These are phyloP conservation scores for Pseudozyma flocculosa DNA, from an alignment of 1,284 basidiomycete species.

Conservation along the genomic window DNA sequence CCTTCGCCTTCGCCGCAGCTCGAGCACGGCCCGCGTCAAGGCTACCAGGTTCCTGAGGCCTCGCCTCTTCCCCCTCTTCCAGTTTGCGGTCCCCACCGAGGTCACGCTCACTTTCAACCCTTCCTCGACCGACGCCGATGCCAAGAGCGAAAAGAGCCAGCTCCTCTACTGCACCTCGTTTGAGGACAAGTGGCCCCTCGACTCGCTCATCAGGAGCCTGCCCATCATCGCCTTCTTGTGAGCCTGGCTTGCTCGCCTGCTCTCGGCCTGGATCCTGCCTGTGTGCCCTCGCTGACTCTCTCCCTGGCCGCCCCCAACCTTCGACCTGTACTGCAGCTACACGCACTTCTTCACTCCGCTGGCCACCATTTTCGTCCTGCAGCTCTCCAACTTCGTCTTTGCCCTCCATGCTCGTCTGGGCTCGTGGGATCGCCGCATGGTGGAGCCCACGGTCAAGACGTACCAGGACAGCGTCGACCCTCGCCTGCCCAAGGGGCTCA, in stretches of 20 bases:
- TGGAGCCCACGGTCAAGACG: constrained; percentile 4
- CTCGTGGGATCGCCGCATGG: constrained; percentile 12
- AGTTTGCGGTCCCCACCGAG: constrained; percentile 29
- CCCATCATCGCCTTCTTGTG: constrained; percentile 18
- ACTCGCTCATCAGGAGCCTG: constrained; percentile 10
- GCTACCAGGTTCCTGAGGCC: constrained; percentile 30
- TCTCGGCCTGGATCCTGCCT: too few relatives aligned
- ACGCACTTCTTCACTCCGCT: constrained; percentile 17
- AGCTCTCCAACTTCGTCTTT: constrained; percentile 27
- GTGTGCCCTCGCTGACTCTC: too few relatives aligned
- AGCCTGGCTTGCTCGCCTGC: not conserved
- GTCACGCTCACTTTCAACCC: constrained; percentile 24
- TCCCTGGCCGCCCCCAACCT: too few relatives aligned
- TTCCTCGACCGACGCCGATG: constrained; percentile 9
- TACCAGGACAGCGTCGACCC: constrained; percentile 16
- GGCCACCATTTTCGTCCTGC: constrained; percentile 22
- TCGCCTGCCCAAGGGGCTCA: constrained; percentile 16
- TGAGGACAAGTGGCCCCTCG: constrained; percentile 32
- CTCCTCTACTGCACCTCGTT: constrained; percentile 38
- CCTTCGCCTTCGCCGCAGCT: not conserved
- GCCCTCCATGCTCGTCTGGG: constrained; percentile 19
- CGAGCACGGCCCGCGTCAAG: constrained; percentile 25
- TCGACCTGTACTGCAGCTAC: too few relatives aligned
- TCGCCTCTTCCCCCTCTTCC: constrained; percentile 34
- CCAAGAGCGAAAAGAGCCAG: not conserved